A percentile compares a stretch with the other conserved stretches of the same genome.
phyloP scores from a whole-genome alignment of 345 rosid species.

The Raphanus raphanistrum region DNA sequence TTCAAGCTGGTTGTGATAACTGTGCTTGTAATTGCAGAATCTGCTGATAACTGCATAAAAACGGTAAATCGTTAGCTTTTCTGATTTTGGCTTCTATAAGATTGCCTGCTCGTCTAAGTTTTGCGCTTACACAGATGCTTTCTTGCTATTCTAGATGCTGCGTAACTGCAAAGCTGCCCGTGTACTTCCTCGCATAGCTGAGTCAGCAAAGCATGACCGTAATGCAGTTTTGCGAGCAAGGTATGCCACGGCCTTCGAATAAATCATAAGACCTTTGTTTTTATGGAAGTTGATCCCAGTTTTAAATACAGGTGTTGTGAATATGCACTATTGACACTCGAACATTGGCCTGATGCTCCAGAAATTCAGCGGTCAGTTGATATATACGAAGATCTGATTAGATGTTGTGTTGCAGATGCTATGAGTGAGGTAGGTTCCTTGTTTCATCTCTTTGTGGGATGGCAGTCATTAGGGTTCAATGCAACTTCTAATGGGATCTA shows the following conservation, averaged over 20 bases:
- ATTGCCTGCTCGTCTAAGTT: conserved; percentile 26
- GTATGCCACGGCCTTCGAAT: conserved; percentile 38
- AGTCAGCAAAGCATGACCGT: conserved; percentile 90
- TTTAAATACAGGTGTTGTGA: conserved; percentile 80
- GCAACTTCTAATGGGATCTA: conserved; percentile 15
- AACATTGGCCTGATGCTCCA: conserved; percentile 98
- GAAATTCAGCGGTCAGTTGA: conserved; percentile 93
- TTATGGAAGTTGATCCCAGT: conserved; percentile 9
- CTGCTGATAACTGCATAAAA: conserved; percentile 98
- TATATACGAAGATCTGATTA: conserved; percentile 80
- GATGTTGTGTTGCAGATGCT: conserved; percentile 96
- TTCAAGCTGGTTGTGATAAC: conserved; percentile 99
- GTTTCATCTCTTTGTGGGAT: conserved; percentile 13
- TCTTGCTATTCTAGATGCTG: conserved; percentile 68
- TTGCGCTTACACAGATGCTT: conserved; percentile 37
- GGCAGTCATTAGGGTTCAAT: conserved; percentile 13
- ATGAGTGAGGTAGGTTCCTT: conserved; percentile 86
- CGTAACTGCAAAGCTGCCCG: conserved; percentile 95
- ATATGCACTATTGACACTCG: conserved; percentile 87
- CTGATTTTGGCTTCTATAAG: conserved; percentile 10
- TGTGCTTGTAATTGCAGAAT: conserved; percentile 99
- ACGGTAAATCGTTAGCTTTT: conserved; percentile 51
- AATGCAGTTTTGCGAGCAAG: conserved; percentile 89
- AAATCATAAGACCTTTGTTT: conserved; percentile 15
- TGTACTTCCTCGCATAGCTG: conserved; percentile 89